Conservation (phyloP, 2,329 filamentous ascomycete genomes). For the Metarhizium robertsii region DNA sequence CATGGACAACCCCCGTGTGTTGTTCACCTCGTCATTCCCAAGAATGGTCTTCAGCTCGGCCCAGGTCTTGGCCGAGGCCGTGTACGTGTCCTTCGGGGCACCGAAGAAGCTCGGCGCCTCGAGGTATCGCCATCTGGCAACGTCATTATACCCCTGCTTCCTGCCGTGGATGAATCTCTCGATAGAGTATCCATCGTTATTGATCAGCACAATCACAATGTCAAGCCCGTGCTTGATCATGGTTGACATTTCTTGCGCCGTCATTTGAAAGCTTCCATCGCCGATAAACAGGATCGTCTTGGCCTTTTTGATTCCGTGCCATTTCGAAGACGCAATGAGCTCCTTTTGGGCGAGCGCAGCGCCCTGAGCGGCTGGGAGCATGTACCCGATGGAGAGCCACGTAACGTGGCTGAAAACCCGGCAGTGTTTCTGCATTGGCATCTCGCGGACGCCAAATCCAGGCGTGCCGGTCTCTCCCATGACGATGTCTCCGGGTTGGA, state of each 20-base stretch:
- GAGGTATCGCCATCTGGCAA: constrained; percentile 42
- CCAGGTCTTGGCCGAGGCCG: constrained; percentile 6
- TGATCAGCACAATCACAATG: constrained; percentile 43
- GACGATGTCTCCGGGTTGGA: constrained; percentile 44
- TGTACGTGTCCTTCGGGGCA: constrained; percentile 14
- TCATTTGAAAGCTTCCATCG: constrained; percentile 58
- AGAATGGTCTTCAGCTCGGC: constrained; percentile 3
- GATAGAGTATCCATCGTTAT: constrained; percentile 51
- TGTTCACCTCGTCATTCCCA: neutral
- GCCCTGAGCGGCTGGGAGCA: constrained; percentile 47
- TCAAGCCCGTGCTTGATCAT: constrained; percentile 47
- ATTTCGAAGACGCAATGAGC: constrained; percentile 14
- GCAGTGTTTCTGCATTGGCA: constrained; percentile 38
- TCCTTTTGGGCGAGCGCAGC: constrained; percentile 45
- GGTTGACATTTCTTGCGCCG: constrained; percentile 55
- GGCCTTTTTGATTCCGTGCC: constrained; percentile 12
- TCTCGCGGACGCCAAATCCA: constrained; percentile 41
- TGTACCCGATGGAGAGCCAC: constrained; percentile 53
- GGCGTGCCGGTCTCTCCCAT: constrained; percentile 51
- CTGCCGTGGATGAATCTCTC: constrained; percentile 48
- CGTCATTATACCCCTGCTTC: constrained; percentile 44
- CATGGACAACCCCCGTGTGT: constrained; percentile 4
- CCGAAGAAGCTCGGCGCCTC: constrained; percentile 40
- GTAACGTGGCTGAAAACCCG: constrained; percentile 40
- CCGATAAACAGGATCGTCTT: constrained; percentile 49